Evolutionary conservation across 1,139 yeast genomes (phyloP).

Genomic region (Schwanniomyces etchellsii): DNA sequence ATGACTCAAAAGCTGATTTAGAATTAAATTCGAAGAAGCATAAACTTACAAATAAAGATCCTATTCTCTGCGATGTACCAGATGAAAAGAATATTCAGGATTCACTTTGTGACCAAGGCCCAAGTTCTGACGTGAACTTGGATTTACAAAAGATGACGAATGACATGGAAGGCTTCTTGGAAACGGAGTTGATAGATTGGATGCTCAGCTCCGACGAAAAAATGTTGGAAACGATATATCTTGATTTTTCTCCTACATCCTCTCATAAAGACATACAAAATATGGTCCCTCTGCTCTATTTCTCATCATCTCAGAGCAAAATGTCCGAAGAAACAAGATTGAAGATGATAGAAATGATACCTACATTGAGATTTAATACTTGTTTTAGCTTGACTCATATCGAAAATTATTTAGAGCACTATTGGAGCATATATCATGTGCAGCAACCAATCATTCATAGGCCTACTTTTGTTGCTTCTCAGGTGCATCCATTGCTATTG

Average conservation of each 20-base stretch:
- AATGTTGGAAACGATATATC: not conserved
- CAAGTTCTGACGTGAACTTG: too few species aligned
- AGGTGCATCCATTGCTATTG: slow-evolving; percentile 47
- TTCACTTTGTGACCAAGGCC: too few species aligned
- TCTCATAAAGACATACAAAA: slow-evolving; percentile 28
- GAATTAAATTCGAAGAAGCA: too few species aligned
- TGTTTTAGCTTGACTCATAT: slow-evolving; percentile 21
- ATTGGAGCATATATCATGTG: slow-evolving; percentile 54
- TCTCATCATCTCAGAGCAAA: slow-evolving; percentile 18
- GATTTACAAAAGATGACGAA: too few species aligned
- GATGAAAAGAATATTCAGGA: too few species aligned
- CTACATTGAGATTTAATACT: slow-evolving; percentile 23
- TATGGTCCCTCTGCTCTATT: slow-evolving; percentile 25
- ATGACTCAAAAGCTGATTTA: too few species aligned
- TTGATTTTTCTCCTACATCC: slow-evolving; percentile 14
- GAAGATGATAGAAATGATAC: slow-evolving; percentile 24
- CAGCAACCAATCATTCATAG: slow-evolving; percentile 57
- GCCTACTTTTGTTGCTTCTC: slow-evolving; percentile 52
- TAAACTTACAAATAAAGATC: too few species aligned
- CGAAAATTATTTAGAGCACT: slow-evolving; percentile 26
- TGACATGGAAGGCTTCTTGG: too few species aligned
- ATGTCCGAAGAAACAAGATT: slow-evolving; percentile 21
- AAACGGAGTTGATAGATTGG: not conserved
- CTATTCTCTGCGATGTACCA: too few species aligned
- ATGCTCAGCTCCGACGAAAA: not conserved